These are phyloP conservation scores for Monosporozyma aquatica DNA, from an alignment of 805 yeast genomes.

Conservation along the genomic window DNA sequence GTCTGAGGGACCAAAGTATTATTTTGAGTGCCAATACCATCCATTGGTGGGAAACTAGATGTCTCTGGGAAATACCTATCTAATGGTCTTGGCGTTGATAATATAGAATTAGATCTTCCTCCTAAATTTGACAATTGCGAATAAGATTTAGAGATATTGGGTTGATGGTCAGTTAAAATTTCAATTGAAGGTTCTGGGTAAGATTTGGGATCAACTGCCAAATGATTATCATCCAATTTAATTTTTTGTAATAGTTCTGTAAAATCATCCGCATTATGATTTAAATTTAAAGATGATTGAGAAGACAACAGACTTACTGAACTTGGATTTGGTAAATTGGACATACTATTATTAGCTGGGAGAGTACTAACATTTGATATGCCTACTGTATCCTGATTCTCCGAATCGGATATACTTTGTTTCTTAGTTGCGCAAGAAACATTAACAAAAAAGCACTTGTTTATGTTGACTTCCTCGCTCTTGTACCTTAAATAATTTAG, in stretches of 20 bases:
- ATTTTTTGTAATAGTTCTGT: constrained; percentile 9
- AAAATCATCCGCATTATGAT: constrained; percentile 10
- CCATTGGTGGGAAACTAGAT: not conserved
- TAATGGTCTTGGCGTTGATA: not conserved
- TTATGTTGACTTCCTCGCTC: constrained; percentile 6
- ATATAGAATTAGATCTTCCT: not conserved
- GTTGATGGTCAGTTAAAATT: constrained; percentile 12
- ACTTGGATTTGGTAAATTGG: constrained; percentile 4
- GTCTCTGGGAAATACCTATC: not conserved
- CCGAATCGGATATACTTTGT: not conserved
- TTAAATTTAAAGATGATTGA: constrained; percentile 10
- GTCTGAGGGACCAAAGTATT: constrained; percentile 1
- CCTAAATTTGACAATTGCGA: constrained; percentile 12
- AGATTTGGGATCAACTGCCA: constrained; percentile 8
- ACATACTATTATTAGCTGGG: not conserved
- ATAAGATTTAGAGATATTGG: constrained; percentile 13
- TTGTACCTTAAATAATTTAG: constrained; percentile 13
- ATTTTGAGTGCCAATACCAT: not conserved
- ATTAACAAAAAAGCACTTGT: constrained; percentile 13
- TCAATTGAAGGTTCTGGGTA: constrained; percentile 16
- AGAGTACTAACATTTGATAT: too few relatives aligned
- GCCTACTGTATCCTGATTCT: not conserved
- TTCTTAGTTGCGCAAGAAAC: not conserved
- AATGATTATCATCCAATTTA: constrained; percentile 8
- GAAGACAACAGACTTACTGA: constrained; percentile 12